Conservation (phyloP, 305 asterid species). For the Fraxinus velutina region DNA sequence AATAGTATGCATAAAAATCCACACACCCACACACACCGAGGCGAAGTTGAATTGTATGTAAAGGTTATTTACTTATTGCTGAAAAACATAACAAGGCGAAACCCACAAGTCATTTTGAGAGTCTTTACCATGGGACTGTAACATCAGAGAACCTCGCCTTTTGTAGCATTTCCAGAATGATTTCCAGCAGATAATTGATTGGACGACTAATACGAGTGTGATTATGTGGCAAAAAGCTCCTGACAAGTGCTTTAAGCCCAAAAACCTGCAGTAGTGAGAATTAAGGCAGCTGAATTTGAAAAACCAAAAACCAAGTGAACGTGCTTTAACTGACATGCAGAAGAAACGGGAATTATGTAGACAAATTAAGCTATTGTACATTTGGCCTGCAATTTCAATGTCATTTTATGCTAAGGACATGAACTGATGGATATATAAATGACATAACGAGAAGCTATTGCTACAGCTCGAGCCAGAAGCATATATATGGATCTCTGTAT, state of each 20-base stretch:
- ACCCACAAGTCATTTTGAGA: conserved; percentile 16
- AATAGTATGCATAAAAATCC: not conserved
- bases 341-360: not conserved
- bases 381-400: conserved; percentile 11
- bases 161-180: conserved; percentile 64
- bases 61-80: not conserved
- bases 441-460: not conserved
- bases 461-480: not conserved
- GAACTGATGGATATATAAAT: conserved; percentile 15
- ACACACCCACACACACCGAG: not conserved
- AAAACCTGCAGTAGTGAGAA: conserved; percentile 52
- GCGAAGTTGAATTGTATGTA: not conserved
- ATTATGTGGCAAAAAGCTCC: conserved; percentile 69
- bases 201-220: conserved; percentile 41
- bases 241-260: conserved; percentile 79
- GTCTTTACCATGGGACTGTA: conserved; percentile 54
- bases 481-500: not conserved
- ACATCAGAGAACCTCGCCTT: conserved; percentile 38
- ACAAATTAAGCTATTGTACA: conserved; percentile 9
- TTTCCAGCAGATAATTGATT: conserved; percentile 51
- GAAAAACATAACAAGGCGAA: conserved; percentile 18
- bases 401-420: conserved; percentile 12
- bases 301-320: conserved; percentile 10
- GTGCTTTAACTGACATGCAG: conserved; percentile 7
- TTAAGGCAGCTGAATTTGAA: conserved; percentile 19